These are phyloP conservation scores for Pichia eremophila DNA, from an alignment of 805 yeast species.

Conservation along the genomic window DNA sequence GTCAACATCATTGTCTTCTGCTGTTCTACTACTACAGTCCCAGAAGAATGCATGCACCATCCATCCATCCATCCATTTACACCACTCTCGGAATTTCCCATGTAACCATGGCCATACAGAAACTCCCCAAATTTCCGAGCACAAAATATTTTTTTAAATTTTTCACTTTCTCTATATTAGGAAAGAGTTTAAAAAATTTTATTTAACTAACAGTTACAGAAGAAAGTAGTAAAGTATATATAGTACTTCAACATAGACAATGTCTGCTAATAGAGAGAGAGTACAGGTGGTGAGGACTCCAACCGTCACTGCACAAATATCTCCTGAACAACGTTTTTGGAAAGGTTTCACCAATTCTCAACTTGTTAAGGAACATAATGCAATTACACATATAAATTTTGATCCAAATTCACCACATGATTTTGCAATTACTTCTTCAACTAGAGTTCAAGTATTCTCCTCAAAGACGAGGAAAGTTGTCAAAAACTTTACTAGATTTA, in stretches of 20 bases:
- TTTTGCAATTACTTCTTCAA: conserved; percentile 86
- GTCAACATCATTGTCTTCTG: too few species aligned
- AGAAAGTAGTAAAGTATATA: too few species aligned
- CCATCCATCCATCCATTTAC: too few species aligned
- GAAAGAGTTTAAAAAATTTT: too few species aligned
- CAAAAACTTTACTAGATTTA: conserved; percentile 79
- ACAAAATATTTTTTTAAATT: too few species aligned
- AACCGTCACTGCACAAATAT: conserved; percentile 70
- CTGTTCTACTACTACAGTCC: too few species aligned
- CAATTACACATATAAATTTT: conserved; percentile 81
- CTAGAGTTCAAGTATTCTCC: conserved; percentile 86
- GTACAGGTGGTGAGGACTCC: conserved; percentile 61
- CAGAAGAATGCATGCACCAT: too few species aligned
- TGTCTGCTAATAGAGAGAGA: conserved; percentile 69
- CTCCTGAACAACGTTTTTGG: conserved; percentile 95
- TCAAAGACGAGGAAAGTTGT: conserved; percentile 89
- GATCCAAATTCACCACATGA: conserved; percentile 82
- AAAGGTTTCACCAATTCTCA: conserved; percentile 77
- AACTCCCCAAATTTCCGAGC: too few species aligned
- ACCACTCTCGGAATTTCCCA: too few species aligned
- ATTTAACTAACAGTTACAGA: too few species aligned
- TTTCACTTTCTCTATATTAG: too few species aligned
- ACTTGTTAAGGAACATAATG: conserved; percentile 85
- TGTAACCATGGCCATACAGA: too few species aligned
- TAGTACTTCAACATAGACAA: conserved; percentile 17